phyloP scores from a whole-genome alignment of 1,284 basidiomycete species.

The Rugiboletus extremiorientalis region DNA sequence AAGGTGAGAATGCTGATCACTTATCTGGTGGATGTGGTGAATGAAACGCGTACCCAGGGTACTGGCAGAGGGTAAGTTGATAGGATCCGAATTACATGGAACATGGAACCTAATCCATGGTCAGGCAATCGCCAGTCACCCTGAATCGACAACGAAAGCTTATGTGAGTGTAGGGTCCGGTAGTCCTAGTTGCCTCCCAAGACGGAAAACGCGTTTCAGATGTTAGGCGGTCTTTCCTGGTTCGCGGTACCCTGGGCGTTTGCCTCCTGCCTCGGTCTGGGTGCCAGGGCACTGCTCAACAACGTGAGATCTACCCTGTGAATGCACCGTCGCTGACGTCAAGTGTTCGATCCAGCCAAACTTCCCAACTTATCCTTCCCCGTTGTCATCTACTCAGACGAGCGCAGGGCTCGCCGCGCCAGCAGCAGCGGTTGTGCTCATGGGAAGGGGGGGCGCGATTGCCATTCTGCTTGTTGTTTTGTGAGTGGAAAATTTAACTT shows the following conservation, averaged over 20 bases:
- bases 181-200: background rate
- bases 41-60: constrained; percentile 32
- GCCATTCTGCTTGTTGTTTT: constrained; percentile 54
- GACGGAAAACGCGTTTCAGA: constrained; percentile 28
- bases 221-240: constrained; percentile 63
- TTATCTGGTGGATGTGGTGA: background rate
- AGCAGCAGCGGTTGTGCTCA: constrained; percentile 49
- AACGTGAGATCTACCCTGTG: constrained; percentile 32
- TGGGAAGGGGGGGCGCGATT: constrained; percentile 53
- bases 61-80: constrained; percentile 47
- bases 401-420: constrained; percentile 55
- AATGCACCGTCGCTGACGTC: background rate
- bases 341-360: constrained; percentile 35
- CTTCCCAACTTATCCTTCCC: constrained; percentile 54
- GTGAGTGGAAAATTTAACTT: constrained; percentile 30
- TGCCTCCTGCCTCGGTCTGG: constrained; percentile 56
- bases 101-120: background rate
- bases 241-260: constrained; percentile 61
- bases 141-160: constrained; percentile 49
- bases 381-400: constrained; percentile 47
- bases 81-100: background rate
- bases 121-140: constrained; percentile 50
- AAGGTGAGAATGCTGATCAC: constrained; percentile 34
- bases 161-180: constrained; percentile 36
- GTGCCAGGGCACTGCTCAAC: constrained; percentile 49